phyloP scores from a whole-genome alignment of 306 rosid genomes.

The Pterocarpus santalinus region DNA sequence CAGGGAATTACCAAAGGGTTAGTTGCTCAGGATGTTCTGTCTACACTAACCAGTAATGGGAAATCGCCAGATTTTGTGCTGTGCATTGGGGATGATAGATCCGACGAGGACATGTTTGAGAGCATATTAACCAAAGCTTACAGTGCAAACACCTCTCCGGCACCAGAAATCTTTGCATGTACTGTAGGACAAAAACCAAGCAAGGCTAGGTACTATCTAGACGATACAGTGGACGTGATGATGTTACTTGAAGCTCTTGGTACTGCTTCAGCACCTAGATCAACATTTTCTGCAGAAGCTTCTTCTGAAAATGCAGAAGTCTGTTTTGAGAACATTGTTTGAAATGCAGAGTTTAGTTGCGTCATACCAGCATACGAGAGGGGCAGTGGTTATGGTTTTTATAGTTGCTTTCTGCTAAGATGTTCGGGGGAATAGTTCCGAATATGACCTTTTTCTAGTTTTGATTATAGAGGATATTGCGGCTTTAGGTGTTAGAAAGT shows the following conservation, averaged over 20 bases:
- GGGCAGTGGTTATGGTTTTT: conserved; percentile 28
- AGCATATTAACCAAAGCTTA: conserved; percentile 68
- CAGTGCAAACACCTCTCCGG: conserved; percentile 46
- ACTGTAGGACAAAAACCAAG: conserved; percentile 97
- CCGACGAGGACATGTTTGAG: conserved; percentile 64
- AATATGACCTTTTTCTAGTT: background rate
- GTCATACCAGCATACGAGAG: conserved; percentile 31
- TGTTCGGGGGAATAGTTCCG: conserved; percentile 16
- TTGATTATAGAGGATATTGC: conserved; percentile 23
- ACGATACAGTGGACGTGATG: conserved; percentile 74
- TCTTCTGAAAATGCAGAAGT: conserved; percentile 25
- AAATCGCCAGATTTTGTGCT: conserved; percentile 51
- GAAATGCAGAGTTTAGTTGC: conserved; percentile 34
- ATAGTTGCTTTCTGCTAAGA: background rate
- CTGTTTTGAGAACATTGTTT: conserved; percentile 53
- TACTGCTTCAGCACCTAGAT: conserved; percentile 49
- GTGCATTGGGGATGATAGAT: conserved; percentile 59
- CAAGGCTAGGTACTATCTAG: conserved; percentile 91
- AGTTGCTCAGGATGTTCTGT: conserved; percentile 52
- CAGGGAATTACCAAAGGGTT: conserved; percentile 58
- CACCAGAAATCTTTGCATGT: conserved; percentile 83
- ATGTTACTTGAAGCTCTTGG: conserved; percentile 68
- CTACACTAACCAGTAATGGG: conserved; percentile 33
- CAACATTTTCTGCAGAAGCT: conserved; percentile 45
- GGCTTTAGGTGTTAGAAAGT: conserved; percentile 39